Evolutionary conservation across 2,329 filamentous ascomycete genomes (phyloP), one percentile per base, ranked within the genome.

Genomic region (Neoscytalidium dimidiatum): DNA sequence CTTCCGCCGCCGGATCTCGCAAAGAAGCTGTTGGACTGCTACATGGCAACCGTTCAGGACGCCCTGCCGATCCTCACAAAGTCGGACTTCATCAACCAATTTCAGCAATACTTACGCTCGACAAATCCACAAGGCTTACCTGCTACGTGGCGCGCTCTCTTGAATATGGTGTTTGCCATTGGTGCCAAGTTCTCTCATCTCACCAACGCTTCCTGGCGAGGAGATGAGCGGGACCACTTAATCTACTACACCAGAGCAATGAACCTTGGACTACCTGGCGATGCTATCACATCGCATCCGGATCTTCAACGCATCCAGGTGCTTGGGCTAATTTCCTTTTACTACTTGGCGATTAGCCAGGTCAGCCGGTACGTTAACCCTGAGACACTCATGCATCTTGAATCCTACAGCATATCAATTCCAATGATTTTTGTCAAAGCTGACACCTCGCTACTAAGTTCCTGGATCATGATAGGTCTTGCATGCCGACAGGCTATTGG

Each of bases 111-210:
- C 70, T 71, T 71, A 60, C 64, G 65, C 28, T 72, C 69, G 17
- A 53, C 33, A 64, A 67, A 28, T 49, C 66, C 26, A 66, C 69
- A 53, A 33, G 64, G 58, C 65, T 69, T 38, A 38, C 66, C 38
- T 48, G 62, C 23, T 29, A 71, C 73, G 26, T 80, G 77, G 78
- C 71, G 74, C 26, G 73, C 74, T 5, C 75, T 77, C 19, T 58
- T 80, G 44, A 79, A 81, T 56, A 38, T 80, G 17, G 72, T 80
- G 2, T 79, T 80, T 64, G 79, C 78, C 19, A 77, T 81, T 41
- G 78, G 75, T 8, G 72, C 78, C 19, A 71, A 72, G 26, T 75
- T 76, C 64, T 73, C 72, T 14, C 70, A 75, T 65, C 69, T 77
- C 44, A 71, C 67, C 3, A 66, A 71, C 57, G 70, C 71, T 3